Evolutionary conservation across 129 eudicot genomes (phyloP), one percentile per base, ranked within the genome.

Genomic region (Ambrosia artemisiifolia): DNA sequence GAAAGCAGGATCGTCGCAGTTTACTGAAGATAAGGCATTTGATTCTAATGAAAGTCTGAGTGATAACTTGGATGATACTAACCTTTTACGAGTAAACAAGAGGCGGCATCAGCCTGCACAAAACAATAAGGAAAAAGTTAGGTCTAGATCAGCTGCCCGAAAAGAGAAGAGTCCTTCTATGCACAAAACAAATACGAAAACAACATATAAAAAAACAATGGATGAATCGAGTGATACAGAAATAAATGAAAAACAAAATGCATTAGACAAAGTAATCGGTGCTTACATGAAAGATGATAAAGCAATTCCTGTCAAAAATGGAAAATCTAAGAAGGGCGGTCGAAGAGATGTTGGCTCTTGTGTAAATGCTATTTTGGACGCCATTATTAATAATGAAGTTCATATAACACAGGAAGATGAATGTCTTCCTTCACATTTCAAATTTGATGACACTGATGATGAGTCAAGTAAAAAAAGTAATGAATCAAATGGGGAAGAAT

Each of bases 381-480:
- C 72, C 0, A 35, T 63, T 47, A 14, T 32, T 50, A 24, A 4
- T 20, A 62, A 70, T n/a, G 81, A 34, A 6, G 17, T 7, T 47
- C 64, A 66, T 14, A 49, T 11, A 30, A 48, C 66, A 72, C 38
- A 67, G 46, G 43, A 3, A n/a, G 32, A 30, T 18, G 3, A 8
- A 55, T 10, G 11, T 47, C 16, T 79, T 61, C 82, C 78, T 33
- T 54, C 53, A 38, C 69, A 75, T 34, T 87, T 84, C 77, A 82
- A 82, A 30, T 85, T 84, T 43, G 85, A 80, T 11, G 87, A 82
- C 30, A 71, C 73, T 32, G 84, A 82, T 3, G 72, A 64, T 2
- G 84, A 82, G 20, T 50, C 63, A 1, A 69, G 24, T 49, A 34
- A 69, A 63, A 35, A 12, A 46, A 72, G 65, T 8, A 7, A 79